Evolutionary conservation across 2,329 filamentous ascomycete genomes (phyloP).

Genomic region (Penicillium concentricum): DNA sequence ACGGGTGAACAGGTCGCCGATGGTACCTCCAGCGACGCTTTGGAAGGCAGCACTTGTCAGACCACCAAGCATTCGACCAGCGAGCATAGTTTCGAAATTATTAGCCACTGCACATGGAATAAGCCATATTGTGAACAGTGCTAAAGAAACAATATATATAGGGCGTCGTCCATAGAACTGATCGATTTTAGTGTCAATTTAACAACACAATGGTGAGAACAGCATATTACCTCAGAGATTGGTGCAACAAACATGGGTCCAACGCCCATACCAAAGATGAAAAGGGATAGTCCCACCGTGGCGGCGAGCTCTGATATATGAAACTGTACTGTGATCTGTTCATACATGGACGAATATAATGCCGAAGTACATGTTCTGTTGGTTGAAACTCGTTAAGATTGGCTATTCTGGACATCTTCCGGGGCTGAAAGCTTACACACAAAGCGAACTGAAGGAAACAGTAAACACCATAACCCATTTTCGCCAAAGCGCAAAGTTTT

Average conservation of each 20-base stretch:
- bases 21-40: conserved; percentile 63
- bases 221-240: neutral
- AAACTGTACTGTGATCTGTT: neutral
- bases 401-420: no score
- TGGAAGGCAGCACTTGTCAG: conserved; percentile 50
- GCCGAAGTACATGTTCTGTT: neutral
- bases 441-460: no score
- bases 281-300: neutral
- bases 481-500: no score
- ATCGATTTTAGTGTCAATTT: neutral
- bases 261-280: neutral
- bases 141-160: conserved; percentile 72
- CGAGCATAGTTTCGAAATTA: conserved; percentile 72
- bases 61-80: conserved; percentile 66
- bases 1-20: conserved; percentile 1
- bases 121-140: conserved; percentile 71
- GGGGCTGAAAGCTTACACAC: no score
- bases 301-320: neutral
- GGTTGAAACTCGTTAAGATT: no score
- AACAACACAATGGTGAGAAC: no score
- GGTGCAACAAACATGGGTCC: neutral
- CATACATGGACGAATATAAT: neutral
- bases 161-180: conserved; percentile 75
- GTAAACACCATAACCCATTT: no score
- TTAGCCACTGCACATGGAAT: conserved; percentile 72